Evolutionary conservation across 1,284 basidiomycete species (phyloP).

Genomic region (Pterula multifida): DNA sequence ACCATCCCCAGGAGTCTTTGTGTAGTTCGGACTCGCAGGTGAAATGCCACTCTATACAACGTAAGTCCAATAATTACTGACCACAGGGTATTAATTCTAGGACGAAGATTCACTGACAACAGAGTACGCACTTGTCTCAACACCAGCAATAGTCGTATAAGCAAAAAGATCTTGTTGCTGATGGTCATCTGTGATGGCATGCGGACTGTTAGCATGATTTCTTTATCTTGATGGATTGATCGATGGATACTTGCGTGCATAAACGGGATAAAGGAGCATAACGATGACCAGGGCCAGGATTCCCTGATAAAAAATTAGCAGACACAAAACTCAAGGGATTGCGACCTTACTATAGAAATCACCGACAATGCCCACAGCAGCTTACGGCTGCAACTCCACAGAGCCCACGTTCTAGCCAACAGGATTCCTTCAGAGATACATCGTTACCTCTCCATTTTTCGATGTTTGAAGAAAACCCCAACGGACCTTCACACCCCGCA

Average conservation of each 20-base stretch:
- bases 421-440: not conserved
- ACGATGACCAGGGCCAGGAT: not conserved
- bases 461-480: not conserved
- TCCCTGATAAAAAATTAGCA: not conserved
- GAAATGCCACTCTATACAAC: not conserved
- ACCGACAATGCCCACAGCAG: not conserved
- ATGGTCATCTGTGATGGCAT: not conserved
- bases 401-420: not conserved
- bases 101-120: not conserved
- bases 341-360: not conserved
- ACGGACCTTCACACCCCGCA: not conserved
- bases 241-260: not conserved
- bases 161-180: not conserved
- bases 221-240: too few species aligned
- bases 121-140: not conserved
- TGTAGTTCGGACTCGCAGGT: not conserved
- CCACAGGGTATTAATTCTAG: too few species aligned
- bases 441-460: not conserved
- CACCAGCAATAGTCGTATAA: not conserved
- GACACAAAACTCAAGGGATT: not conserved
- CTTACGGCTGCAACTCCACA: not conserved
- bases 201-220: too few species aligned
- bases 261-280: not conserved
- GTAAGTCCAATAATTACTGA: not conserved
- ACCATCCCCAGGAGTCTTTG: not conserved